Evolutionary conservation across 441 rosid species (phyloP).

Genomic region (Adansonia grandidieri): DNA sequence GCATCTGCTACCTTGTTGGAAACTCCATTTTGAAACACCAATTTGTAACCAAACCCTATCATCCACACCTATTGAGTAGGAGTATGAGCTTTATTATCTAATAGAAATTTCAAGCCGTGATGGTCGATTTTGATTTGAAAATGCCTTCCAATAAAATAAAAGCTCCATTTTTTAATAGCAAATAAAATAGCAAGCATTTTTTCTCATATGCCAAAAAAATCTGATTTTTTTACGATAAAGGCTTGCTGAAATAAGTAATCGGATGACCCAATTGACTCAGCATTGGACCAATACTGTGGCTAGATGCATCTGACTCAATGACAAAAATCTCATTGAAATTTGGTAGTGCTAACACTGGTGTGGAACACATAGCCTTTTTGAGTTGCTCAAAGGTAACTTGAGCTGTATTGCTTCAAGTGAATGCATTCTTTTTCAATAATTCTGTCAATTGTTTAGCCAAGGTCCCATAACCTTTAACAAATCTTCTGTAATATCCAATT

Average conservation of each 20-base stretch:
- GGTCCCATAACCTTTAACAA: neutral
- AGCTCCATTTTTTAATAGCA: neutral
- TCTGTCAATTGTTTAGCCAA: neutral
- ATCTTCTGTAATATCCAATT: neutral
- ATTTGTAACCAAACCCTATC: slow-evolving; percentile 4
- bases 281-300: neutral
- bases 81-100: neutral
- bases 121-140: neutral
- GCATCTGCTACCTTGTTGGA: too few species aligned
- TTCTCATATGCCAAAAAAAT: neutral
- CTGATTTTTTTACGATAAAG: neutral
- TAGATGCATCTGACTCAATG: neutral
- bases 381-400: neutral
- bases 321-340: neutral
- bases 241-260: neutral
- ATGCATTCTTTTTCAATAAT: neutral
- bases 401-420: neutral
- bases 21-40: neutral
- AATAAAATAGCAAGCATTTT: neutral
- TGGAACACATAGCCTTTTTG: neutral
- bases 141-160: neutral
- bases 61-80: neutral
- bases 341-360: neutral
- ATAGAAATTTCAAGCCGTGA: neutral
- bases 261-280: neutral